These are phyloP conservation scores for Nakazawaea anatomiae DNA, from an alignment of 805 yeast genomes.

Conservation along the genomic window DNA sequence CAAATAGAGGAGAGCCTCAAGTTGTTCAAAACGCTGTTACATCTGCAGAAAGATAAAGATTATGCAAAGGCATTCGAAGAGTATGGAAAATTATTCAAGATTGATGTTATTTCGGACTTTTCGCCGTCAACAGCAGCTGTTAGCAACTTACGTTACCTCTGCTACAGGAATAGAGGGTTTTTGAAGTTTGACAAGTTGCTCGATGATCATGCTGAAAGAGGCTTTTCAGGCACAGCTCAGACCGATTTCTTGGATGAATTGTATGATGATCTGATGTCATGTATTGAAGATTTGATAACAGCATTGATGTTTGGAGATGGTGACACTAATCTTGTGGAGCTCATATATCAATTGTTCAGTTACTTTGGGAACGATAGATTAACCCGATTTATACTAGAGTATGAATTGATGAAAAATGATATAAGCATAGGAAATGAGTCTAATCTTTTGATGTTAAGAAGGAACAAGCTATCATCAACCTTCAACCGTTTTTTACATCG, in stretches of 20 bases:
- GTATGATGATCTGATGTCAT: conserved; percentile 16
- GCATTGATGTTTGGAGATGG: conserved; percentile 65
- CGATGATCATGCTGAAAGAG: conserved; percentile 15
- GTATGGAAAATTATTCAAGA: conserved; percentile 59
- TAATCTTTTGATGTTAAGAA: conserved; percentile 6
- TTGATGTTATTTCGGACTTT: conserved; percentile 55
- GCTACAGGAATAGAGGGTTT: conserved; percentile 77
- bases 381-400: conserved; percentile 54
- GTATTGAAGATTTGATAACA: conserved; percentile 57
- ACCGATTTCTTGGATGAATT: conserved; percentile 15
- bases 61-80: conserved; percentile 42
- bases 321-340: conserved; percentile 47
- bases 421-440: conserved; percentile 11
- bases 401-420: conserved; percentile 41
- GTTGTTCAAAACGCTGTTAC: conserved; percentile 65
- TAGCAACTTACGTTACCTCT: conserved; percentile 67
- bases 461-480: conserved; percentile 1
- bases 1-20: conserved; percentile 85
- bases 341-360: conserved; percentile 44
- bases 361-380: conserved; percentile 43
- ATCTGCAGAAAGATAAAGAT: conserved; percentile 45
- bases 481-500: neutral
- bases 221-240: conserved; percentile 20
- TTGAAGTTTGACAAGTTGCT: conserved; percentile 43
- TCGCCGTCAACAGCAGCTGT: conserved; percentile 58